Conservation (phyloP, 805 yeast species). For the Pichia nanzhaoensis region DNA sequence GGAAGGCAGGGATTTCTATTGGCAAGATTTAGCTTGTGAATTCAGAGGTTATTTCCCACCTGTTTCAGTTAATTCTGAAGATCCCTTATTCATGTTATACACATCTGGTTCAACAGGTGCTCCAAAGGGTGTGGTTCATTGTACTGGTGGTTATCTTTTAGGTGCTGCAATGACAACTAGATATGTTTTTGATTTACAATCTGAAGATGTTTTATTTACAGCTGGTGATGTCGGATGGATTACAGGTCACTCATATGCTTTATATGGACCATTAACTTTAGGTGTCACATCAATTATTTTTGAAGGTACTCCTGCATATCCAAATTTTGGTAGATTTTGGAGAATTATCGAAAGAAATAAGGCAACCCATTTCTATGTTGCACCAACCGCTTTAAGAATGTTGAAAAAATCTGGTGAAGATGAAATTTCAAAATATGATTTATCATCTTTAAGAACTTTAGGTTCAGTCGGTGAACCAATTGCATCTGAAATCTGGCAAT, state of each 20-base stretch:
- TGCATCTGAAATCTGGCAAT: constrained; percentile 97
- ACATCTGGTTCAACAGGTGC: constrained; percentile 98
- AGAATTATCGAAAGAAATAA: constrained; percentile 85
- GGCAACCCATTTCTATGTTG: constrained; percentile 95
- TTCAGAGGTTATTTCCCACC: constrained; percentile 85
- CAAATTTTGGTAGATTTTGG: constrained; percentile 94
- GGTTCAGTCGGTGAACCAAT: constrained; percentile 99
- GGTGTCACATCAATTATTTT: constrained; percentile 92
- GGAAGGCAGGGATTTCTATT: constrained; percentile 83
- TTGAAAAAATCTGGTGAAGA: constrained; percentile 78
- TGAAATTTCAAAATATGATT: constrained; percentile 72
- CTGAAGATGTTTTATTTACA: constrained; percentile 82
- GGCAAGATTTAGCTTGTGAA: constrained; percentile 85
- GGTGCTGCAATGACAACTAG: constrained; percentile 90
- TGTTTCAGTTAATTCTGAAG: constrained; percentile 81
- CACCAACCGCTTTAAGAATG: constrained; percentile 95
- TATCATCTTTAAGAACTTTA: constrained; percentile 79
- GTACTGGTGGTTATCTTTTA: constrained; percentile 88
- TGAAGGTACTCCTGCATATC: constrained; percentile 97
- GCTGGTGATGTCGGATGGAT: constrained; percentile 99
- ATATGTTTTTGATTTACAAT: constrained; percentile 89
- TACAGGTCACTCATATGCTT: constrained; percentile 94
- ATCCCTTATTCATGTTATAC: constrained; percentile 90
- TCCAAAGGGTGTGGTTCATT: constrained; percentile 96
- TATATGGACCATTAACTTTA: constrained; percentile 83